Evolutionary conservation across 345 rosid species (phyloP).

Genomic region (Bruguiera sexangula): DNA sequence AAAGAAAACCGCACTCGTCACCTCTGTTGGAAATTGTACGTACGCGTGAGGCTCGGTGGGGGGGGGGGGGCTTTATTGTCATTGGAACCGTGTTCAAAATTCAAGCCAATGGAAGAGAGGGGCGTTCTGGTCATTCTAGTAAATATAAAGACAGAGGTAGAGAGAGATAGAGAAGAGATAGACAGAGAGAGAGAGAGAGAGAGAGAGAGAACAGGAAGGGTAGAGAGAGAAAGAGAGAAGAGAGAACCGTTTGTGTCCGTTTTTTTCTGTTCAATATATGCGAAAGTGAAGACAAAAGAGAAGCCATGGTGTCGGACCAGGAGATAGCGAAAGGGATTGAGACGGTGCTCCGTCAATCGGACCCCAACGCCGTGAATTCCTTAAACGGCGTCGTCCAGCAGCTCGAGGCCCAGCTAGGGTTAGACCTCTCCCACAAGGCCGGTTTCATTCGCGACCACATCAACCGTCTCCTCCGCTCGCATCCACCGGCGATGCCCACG

Average conservation of each 20-base stretch:
- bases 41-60: no score
- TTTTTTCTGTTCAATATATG: conserved; percentile 41
- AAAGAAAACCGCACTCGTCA: no score
- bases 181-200: conserved; percentile 4
- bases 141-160: not conserved
- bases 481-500: conserved; percentile 19
- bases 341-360: conserved; percentile 72
- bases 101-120: not conserved
- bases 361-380: conserved; percentile 60
- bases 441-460: conserved; percentile 79
- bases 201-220: conserved; percentile 7
- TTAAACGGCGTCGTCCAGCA: conserved; percentile 72
- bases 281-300: conserved; percentile 22
- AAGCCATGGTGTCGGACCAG: conserved; percentile 71
- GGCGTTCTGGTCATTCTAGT: not conserved
- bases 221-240: conserved; percentile 22
- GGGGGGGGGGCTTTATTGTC: no score
- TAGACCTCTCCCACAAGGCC: conserved; percentile 77
- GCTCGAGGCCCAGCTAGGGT: conserved; percentile 78
- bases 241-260: conserved; percentile 24
- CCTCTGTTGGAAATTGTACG: no score
- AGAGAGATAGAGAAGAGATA: not conserved
- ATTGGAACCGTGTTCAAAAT: not conserved
- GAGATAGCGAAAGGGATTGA: conserved; percentile 80
- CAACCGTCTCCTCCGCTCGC: conserved; percentile 62